These are phyloP conservation scores for Dinochytrium kinnereticum DNA, from an alignment of 371 early-diverging fungal species.

Conservation along the genomic window DNA sequence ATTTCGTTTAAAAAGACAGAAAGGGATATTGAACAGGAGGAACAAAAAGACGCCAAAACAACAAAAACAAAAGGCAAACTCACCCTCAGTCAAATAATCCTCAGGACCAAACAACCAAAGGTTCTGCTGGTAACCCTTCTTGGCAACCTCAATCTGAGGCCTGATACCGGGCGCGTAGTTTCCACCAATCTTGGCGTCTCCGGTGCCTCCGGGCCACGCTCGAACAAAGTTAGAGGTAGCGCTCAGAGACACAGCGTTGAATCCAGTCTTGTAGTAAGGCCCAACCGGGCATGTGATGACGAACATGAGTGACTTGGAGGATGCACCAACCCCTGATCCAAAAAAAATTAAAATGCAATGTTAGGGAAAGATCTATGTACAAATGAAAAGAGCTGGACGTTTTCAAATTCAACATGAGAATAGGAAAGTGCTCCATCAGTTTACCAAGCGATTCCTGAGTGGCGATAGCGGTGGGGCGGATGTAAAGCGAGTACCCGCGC, in stretches of 20 bases:
- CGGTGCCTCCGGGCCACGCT: conserved; percentile 97
- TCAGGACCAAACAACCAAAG: conserved; percentile 92
- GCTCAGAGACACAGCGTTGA: conserved; percentile 83
- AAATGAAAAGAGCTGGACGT: no score
- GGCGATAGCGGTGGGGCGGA: conserved; percentile 95
- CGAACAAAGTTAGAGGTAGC: conserved; percentile 87
- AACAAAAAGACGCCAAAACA: no score
- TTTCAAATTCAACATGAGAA: no score
- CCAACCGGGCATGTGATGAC: conserved; percentile 96
- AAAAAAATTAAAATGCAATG: conserved; percentile 41
- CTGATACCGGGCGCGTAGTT: conserved; percentile 87
- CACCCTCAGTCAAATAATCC: conserved; percentile 82
- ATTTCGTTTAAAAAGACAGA: background rate
- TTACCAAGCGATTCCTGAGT: conserved; percentile 81
- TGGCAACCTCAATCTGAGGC: conserved; percentile 88
- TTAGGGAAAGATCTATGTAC: background rate
- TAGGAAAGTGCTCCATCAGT: no score
- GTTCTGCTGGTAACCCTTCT: conserved; percentile 89
- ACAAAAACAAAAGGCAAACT: no score
- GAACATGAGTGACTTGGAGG: conserved; percentile 80
- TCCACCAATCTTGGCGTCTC: conserved; percentile 91
- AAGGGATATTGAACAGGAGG: background rate
- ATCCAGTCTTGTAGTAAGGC: conserved; percentile 94
- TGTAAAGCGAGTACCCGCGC: conserved; percentile 91
- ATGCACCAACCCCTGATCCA: conserved; percentile 59